Evolutionary conservation across 1,139 yeast species (phyloP).

Genomic region (Diutina rugosa): DNA sequence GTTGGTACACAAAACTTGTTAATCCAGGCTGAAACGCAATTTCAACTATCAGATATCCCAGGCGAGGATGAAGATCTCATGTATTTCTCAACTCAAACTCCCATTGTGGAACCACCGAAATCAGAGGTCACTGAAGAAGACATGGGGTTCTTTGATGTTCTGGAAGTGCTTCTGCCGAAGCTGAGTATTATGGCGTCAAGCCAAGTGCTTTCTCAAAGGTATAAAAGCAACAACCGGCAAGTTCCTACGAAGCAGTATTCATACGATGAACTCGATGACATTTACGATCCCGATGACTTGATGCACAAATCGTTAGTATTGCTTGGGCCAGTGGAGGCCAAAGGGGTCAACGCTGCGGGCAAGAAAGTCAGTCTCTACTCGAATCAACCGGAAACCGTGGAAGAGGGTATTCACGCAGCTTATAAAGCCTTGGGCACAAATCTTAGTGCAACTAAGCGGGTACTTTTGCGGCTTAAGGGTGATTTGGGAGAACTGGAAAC

Average conservation of each 20-base stretch:
- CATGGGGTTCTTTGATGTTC: not conserved
- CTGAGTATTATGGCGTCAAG: constrained; percentile 1
- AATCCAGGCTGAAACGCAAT: not conserved
- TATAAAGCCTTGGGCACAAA: constrained; percentile 62
- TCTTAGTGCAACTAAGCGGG: constrained; percentile 50
- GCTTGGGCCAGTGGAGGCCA: not conserved
- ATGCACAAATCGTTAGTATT: constrained; percentile 2
- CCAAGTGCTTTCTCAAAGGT: not conserved
- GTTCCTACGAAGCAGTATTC: constrained; percentile 3
- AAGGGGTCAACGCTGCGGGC: constrained; percentile 15
- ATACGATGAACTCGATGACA: constrained; percentile 5
- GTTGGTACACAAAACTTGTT: constrained; percentile 79
- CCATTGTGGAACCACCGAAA: not conserved
- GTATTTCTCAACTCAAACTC: not conserved
- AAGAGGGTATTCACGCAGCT: constrained; percentile 64
- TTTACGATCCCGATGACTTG: constrained; percentile 13
- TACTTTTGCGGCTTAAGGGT: constrained; percentile 44
- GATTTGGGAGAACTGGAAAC: constrained; percentile 51
- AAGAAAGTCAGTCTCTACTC: constrained; percentile 66
- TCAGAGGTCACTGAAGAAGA: not conserved
- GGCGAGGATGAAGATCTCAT: not conserved
- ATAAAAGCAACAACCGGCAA: not conserved
- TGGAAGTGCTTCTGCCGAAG: not conserved
- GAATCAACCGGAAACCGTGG: constrained; percentile 62
- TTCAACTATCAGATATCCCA: not conserved